A percentile compares a stretch with the other conserved stretches of the same genome.
Conservation (phyloP, 2,329 filamentous ascomycete species). For the Diplodia intermedia region DNA sequence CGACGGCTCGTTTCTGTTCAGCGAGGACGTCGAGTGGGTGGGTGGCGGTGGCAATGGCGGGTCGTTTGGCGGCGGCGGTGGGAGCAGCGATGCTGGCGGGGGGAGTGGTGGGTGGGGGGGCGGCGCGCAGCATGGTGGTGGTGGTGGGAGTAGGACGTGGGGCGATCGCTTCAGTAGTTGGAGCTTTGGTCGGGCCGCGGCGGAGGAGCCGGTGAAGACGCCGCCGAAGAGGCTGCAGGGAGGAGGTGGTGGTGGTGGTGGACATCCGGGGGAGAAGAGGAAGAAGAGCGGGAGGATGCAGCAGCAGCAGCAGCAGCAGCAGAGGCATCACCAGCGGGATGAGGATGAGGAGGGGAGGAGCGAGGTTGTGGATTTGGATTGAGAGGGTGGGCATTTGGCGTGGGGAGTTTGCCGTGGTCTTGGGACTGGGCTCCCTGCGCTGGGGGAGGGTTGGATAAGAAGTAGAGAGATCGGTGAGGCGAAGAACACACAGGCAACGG, state of each 20-base stretch:
- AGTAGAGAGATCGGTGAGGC: too few species aligned
- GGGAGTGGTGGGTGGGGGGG: background rate
- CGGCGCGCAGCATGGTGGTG: background rate
- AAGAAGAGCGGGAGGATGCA: background rate
- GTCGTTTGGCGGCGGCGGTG: too few species aligned
- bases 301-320: background rate
- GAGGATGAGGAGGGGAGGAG: background rate
- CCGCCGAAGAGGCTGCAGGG: conserved; percentile 28
- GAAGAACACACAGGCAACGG: background rate
- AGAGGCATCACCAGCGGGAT: background rate
- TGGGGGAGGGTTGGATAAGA: background rate
- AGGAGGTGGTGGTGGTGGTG: too few species aligned
- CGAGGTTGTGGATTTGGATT: conserved; percentile 8
- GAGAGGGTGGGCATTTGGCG: background rate
- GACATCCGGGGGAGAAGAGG: too few species aligned
- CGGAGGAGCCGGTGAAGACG: conserved; percentile 31
- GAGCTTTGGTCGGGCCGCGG: conserved; percentile 21
- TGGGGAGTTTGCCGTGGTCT: background rate
- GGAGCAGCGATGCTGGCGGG: background rate
- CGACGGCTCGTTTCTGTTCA: conserved; percentile 14
- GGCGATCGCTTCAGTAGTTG: conserved; percentile 30
- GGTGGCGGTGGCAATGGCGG: background rate
- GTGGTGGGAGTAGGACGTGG: conserved; percentile 24
- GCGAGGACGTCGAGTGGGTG: conserved; percentile 13
- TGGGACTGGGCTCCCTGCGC: background rate